These are phyloP conservation scores for Yamadazyma triangularis DNA, from an alignment of 1,139 yeast genomes.

Conservation along the genomic window DNA sequence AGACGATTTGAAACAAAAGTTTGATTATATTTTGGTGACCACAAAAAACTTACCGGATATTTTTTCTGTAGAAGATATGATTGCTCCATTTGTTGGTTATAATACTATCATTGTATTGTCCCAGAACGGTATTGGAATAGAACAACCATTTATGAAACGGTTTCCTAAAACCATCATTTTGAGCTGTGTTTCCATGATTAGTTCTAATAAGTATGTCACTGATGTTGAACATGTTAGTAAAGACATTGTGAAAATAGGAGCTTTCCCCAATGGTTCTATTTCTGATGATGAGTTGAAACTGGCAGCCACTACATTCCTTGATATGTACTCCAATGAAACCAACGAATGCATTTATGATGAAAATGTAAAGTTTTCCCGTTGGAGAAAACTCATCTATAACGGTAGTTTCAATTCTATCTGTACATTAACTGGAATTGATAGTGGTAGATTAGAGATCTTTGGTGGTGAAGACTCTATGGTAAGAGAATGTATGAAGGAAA, in stretches of 20 bases:
- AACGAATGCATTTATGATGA: conserved; percentile 16
- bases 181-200: conserved; percentile 25
- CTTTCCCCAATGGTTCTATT: conserved; percentile 8
- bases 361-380: conserved; percentile 18
- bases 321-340: conserved; percentile 19
- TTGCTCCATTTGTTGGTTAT: conserved; percentile 11
- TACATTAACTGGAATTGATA: conserved; percentile 25
- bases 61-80: conserved; percentile 12
- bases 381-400: conserved; percentile 34
- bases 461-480: conserved; percentile 7
- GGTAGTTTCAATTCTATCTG: conserved; percentile 33
- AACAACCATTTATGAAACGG: conserved; percentile 13
- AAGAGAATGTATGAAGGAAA: conserved; percentile 25
- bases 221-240: too few species aligned
- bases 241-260: conserved; percentile 21
- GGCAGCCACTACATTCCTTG: conserved; percentile 15
- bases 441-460: conserved; percentile 15
- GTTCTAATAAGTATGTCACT: conserved; percentile 23
- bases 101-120: conserved; percentile 19
- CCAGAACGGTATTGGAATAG: conserved; percentile 31
- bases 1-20: conserved; percentile 19
- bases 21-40: conserved; percentile 29
- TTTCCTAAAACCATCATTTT: conserved; percentile 14
- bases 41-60: conserved; percentile 64
- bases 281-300: conserved; percentile 3